Evolutionary conservation across 179 eudicot species (phyloP), one percentile per base, ranked within the genome.

Genomic region (Spinacia oleracea): DNA sequence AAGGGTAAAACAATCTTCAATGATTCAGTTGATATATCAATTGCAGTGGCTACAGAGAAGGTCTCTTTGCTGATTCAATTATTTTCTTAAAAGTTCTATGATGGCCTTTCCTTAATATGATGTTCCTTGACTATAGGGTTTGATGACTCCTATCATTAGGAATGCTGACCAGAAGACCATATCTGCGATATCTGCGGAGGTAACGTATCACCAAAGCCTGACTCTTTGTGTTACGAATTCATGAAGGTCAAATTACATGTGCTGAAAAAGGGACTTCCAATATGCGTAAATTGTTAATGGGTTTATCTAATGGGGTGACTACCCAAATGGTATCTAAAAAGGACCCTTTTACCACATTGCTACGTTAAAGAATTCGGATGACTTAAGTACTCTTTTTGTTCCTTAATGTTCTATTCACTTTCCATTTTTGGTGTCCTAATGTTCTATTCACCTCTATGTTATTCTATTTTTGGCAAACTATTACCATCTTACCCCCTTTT

Each of bases 21-120:
- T 71, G 89, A 91, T 81, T 85, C 97, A 25, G 91, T 93, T 81
- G 98, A 96, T 85, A 92, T 94, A 83, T 92, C 99, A 53, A 90
- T 96, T 84, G 99, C 99, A 50, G 99, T 96, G 83, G 99, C 99
- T 78, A 94, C 99, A 63, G 99, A 96, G 78, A 96, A 94, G 97
- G 99, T 94, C 78, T 66, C 53, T 45, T 31, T 58, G 11, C 69
- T 74, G 20, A 42, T 58, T 74, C 75, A 35, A 29, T 43, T 25
- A 16, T 32, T 34, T 38, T 59, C 65, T 79, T 71, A 56, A n/a
- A 56, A 46, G 27, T 46, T 38, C 10, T 31, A 69, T 35, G 69
- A 20, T 40, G 29, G 27, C 68, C 77, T 78, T 48, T 35, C 78
- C 81, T 86, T 77, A 74, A 71, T n/a, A 77, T 73, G 2, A 60